These are phyloP conservation scores for Mortierella sp. DNA, from an alignment of 371 early-diverging fungal genomes.

Conservation along the genomic window DNA sequence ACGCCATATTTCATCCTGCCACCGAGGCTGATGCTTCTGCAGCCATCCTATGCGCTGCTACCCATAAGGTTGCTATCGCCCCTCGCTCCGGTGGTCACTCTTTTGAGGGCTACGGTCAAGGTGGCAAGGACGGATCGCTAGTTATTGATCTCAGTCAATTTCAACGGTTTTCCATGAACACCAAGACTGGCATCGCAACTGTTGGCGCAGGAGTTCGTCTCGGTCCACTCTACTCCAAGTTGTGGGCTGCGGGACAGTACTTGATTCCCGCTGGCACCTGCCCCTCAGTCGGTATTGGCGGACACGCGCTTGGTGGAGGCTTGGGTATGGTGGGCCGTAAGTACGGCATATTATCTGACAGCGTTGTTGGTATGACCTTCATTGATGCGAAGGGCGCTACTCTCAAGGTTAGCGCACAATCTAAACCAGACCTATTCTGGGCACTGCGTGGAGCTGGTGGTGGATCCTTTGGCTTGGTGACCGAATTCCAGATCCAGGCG, in stretches of 20 bases:
- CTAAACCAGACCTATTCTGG: slow-evolving; percentile 66
- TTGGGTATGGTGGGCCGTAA: slow-evolving; percentile 58
- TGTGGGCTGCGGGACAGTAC: slow-evolving; percentile 46
- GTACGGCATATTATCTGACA: slow-evolving; percentile 57
- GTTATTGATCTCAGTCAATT: slow-evolving; percentile 50
- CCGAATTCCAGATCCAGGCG: slow-evolving; percentile 46
- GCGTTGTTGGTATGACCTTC: slow-evolving; percentile 58
- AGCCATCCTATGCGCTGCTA: slow-evolving; percentile 54
- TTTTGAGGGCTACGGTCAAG: slow-evolving; percentile 57
- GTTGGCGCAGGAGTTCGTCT: slow-evolving; percentile 54
- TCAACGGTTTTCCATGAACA: slow-evolving; percentile 21
- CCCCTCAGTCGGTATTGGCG: slow-evolving; percentile 56
- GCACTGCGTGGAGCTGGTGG: slow-evolving; percentile 72
- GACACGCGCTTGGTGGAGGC: slow-evolving; percentile 56
- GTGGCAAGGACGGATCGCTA: slow-evolving; percentile 46
- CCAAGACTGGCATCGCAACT: slow-evolving; percentile 18
- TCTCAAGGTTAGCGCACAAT: slow-evolving; percentile 51
- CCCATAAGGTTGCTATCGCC: slow-evolving; percentile 26
- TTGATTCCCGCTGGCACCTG: slow-evolving; percentile 55
- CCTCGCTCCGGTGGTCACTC: slow-evolving; percentile 66
- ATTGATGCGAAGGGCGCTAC: slow-evolving; percentile 61
- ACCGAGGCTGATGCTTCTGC: slow-evolving; percentile 26
- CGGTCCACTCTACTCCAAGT: slow-evolving; percentile 50
- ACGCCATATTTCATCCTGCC: slow-evolving; percentile 31
- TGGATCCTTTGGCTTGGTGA: slow-evolving; percentile 66